Percentiles rank a stretch among this genome's conserved stretches.
These are phyloP conservation scores for Penicillium goetzii DNA, from an alignment of 495 filamentous ascomycete species.

Conservation along the genomic window DNA sequence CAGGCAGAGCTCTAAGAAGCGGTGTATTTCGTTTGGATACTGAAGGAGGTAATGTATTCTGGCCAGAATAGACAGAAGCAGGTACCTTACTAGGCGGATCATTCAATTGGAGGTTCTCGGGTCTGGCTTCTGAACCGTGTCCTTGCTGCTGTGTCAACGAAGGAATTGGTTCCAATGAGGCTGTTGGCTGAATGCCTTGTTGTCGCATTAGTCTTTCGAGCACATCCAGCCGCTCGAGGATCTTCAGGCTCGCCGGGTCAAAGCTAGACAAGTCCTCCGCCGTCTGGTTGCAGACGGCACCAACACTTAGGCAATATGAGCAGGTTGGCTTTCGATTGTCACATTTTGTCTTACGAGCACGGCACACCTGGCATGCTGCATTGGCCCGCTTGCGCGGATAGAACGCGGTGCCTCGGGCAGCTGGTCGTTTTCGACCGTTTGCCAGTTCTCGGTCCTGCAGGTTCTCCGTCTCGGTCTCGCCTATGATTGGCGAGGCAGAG, in stretches of 20 bases:
- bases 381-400: constrained; percentile 3
- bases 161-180: neutral
- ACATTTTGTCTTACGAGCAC: constrained; percentile 1
- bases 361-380: neutral
- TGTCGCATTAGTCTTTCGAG: neutral
- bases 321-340: neutral
- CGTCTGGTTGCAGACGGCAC: neutral
- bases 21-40: neutral
- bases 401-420: neutral
- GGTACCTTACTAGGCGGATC: neutral
- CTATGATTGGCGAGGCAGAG: neutral
- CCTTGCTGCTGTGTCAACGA: neutral
- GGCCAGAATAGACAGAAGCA: neutral
- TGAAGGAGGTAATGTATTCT: neutral
- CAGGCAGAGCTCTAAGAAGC: neutral
- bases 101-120: neutral
- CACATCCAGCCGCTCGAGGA: constrained; percentile 1
- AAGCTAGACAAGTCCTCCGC: neutral
- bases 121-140: neutral
- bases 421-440: neutral
- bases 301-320: neutral
- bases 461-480: neutral
- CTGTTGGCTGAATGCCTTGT: neutral
- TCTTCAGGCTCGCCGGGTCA: constrained; percentile 2
- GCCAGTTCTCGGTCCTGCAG: neutral